Evolutionary conservation across 2,329 filamentous ascomycete species (phyloP).

Genomic region (Aspergillus sp.): DNA sequence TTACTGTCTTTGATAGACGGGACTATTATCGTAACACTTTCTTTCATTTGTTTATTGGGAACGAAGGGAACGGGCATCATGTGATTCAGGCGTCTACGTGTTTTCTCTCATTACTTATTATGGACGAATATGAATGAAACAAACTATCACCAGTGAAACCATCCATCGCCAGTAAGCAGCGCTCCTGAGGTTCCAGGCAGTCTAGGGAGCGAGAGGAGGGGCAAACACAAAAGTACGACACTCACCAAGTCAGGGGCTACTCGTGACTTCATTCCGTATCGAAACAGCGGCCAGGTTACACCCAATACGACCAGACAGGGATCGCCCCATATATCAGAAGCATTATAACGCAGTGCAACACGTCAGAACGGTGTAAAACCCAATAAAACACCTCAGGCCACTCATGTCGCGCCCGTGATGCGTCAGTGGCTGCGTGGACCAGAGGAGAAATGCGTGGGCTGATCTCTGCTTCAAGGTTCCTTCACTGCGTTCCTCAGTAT

Average conservation of each 20-base stretch:
- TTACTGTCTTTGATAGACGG: conserved; percentile 10
- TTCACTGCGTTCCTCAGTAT: not conserved
- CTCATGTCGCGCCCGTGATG: conserved; percentile 5
- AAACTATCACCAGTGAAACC: not conserved
- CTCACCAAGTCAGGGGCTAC: not conserved
- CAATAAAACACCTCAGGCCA: conserved; percentile 2
- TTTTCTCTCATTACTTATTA: not conserved
- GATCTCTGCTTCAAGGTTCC: not conserved
- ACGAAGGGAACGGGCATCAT: not conserved
- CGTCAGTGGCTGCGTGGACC: conserved; percentile 8
- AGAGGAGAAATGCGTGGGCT: not conserved
- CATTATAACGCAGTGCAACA: not conserved
- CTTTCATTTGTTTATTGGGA: not conserved
- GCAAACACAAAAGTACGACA: not conserved
- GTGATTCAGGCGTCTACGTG: not conserved
- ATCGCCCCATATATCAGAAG: not conserved
- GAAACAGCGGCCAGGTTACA: not conserved
- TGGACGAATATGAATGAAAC: not conserved
- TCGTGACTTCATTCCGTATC: conserved; percentile 7
- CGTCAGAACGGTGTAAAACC: not conserved
- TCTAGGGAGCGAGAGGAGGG: not conserved
- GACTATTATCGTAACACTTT: not conserved
- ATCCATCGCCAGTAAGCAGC: not conserved
- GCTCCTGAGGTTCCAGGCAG: not conserved
- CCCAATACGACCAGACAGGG: not conserved